Percentiles rank a stretch among this genome's conserved stretches.
Conservation (phyloP, 1,284 basidiomycete species). For the Cutaneotrichosporon sp. region DNA sequence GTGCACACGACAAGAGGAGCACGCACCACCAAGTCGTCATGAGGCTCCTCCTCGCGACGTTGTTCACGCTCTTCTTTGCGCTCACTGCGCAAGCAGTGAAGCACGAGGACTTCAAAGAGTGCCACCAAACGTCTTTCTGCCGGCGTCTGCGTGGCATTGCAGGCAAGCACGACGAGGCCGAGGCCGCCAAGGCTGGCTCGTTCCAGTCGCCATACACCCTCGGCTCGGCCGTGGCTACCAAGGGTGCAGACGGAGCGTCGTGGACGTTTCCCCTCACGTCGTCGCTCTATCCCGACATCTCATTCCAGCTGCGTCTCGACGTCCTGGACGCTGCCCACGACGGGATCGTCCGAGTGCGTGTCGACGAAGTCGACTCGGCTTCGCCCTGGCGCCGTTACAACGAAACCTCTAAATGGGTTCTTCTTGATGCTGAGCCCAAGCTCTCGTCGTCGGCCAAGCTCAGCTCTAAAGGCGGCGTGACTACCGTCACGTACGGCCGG, state of each 20-base stretch:
- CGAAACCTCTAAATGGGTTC: slow-evolving; percentile 79
- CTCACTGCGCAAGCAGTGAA: slow-evolving; percentile 45
- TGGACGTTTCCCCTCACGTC: slow-evolving; percentile 66
- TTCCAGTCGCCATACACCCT: slow-evolving; percentile 84
- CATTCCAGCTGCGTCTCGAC: slow-evolving; percentile 71
- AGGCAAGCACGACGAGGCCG: slow-evolving; percentile 56
- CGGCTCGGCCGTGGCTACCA: slow-evolving; percentile 54
- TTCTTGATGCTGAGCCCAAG: slow-evolving; percentile 61
- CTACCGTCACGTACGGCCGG: slow-evolving; percentile 33
- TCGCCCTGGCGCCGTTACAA: slow-evolving; percentile 71
- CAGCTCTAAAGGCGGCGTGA: slow-evolving; percentile 48
- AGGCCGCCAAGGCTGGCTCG: slow-evolving; percentile 35
- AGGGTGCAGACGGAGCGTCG: slow-evolving; percentile 37
- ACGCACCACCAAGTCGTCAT: slow-evolving; percentile 3
- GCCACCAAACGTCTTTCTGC: slow-evolving; percentile 84
- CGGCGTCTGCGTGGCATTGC: slow-evolving; percentile 76
- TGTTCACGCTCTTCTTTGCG: slow-evolving; percentile 9
- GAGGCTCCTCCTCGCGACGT: slow-evolving; percentile 9
- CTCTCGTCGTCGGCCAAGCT: slow-evolving; percentile 52
- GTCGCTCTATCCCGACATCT: slow-evolving; percentile 71
- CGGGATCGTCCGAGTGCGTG: slow-evolving; percentile 73
- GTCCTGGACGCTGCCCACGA: slow-evolving; percentile 57
- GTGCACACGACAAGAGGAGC: slow-evolving; percentile 3
- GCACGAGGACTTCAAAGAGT: slow-evolving; percentile 81
- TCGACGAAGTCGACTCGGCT: slow-evolving; percentile 71